Conservation (phyloP, 257 asterid genomes). For the Euphrasia confusa region DNA sequence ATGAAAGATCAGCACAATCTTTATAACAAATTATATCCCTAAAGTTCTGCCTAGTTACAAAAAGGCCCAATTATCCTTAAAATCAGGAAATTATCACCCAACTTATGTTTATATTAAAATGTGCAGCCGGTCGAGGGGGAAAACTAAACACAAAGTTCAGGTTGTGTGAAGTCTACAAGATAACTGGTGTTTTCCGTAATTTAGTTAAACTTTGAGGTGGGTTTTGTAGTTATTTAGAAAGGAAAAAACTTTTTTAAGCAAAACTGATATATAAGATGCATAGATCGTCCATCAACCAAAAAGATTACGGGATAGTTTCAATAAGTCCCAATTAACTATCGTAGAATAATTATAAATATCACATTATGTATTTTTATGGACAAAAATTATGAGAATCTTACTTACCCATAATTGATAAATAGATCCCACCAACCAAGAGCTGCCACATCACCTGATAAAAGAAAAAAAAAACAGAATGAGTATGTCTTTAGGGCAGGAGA, state of each 20-base stretch:
- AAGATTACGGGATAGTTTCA: not conserved
- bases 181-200: no score
- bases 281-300: not conserved
- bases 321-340: not conserved
- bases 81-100: no score
- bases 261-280: no score
- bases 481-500: not conserved
- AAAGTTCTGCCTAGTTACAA: not conserved
- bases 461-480: not conserved
- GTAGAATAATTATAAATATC: not conserved
- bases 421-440: constrained; percentile 99
- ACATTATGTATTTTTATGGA: not conserved
- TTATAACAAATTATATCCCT: not conserved
- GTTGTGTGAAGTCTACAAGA: no score
- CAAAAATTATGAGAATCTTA: not conserved
- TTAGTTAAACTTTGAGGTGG: no score
- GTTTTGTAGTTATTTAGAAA: no score
- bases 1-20: not conserved
- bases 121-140: not conserved
- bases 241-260: no score
- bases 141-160: not conserved
- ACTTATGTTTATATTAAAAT: no score
- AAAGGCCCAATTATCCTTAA: not conserved
- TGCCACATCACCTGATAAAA: constrained; percentile 69
- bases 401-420: constrained; percentile 86